phyloP scores from a whole-genome alignment of 2,329 filamentous ascomycete species.

The Clarireedia homoeocarpa region DNA sequence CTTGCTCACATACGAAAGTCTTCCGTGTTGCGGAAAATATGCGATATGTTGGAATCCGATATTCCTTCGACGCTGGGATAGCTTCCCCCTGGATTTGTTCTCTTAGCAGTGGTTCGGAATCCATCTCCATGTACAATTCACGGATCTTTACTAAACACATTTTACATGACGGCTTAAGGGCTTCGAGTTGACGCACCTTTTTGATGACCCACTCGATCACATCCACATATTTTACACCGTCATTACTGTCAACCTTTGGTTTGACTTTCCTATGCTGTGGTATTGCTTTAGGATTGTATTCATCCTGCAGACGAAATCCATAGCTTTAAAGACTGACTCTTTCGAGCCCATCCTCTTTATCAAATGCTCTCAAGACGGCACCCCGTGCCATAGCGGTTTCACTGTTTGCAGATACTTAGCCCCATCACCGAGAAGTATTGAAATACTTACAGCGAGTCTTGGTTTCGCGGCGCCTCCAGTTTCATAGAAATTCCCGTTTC shows the following conservation, averaged over 20 bases:
- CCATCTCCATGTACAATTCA: too few relatives aligned
- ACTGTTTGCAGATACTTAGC: neutral
- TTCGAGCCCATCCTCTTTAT: neutral
- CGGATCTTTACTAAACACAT: too few relatives aligned
- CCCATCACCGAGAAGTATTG: neutral
- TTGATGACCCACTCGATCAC: neutral
- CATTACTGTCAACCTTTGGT: neutral
- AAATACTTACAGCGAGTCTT: neutral
- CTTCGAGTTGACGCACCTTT: neutral
- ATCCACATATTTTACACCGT: neutral
- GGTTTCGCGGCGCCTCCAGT: neutral
- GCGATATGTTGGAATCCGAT: neutral
- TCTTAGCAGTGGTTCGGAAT: neutral
- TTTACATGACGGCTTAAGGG: neutral
- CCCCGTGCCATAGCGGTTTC: conserved; percentile 3
- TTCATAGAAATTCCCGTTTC: neutral
- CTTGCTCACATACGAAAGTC: neutral
- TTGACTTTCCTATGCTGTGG: neutral
- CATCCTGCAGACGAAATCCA: neutral
- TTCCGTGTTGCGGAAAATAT: neutral
- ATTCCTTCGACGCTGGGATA: neutral
- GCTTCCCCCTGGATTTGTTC: neutral
- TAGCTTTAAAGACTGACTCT: conserved; percentile 1
- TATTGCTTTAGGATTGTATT: neutral
- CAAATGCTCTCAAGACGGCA: neutral